Evolutionary conservation across 2,329 filamentous ascomycete species (phyloP).

Genomic region (Botryosphaeria agaves): DNA sequence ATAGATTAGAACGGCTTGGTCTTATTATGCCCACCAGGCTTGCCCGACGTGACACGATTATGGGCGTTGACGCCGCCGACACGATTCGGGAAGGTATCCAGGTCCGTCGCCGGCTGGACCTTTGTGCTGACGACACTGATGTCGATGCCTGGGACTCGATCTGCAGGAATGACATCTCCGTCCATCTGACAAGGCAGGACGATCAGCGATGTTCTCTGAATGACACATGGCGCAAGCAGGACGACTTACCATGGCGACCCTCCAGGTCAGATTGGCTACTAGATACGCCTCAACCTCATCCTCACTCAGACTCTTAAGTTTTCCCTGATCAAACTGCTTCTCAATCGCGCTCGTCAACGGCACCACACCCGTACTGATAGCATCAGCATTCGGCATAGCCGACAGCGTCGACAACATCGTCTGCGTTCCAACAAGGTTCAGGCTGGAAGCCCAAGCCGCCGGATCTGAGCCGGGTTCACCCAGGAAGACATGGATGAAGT

Average conservation of each 20-base stretch:
- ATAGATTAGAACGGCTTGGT: no score
- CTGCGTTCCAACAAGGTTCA: constrained; percentile 44
- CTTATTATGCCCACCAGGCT: constrained; percentile 9
- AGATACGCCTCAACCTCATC: constrained; percentile 13
- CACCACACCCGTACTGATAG: constrained; percentile 23
- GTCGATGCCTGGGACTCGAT: constrained; percentile 18
- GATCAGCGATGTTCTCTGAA: neutral
- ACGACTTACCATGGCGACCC: constrained; percentile 7
- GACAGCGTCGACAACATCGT: constrained; percentile 24
- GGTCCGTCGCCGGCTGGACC: constrained; percentile 17
- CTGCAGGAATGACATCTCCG: constrained; percentile 14
- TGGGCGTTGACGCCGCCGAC: constrained; percentile 15
- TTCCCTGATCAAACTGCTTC: constrained; percentile 12
- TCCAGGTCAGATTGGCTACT: constrained; percentile 15
- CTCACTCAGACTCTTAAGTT: constrained; percentile 15
- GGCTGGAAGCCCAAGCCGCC: constrained; percentile 31
- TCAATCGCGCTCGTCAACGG: constrained; percentile 26
- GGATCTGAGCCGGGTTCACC: constrained; percentile 28
- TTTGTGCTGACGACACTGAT: constrained; percentile 21
- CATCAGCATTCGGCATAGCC: constrained; percentile 2
- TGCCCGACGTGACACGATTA: constrained; percentile 8
- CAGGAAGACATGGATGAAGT: constrained; percentile 51
- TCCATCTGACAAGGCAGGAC: constrained; percentile 13
- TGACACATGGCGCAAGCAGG: neutral
- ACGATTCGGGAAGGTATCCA: constrained; percentile 19